phyloP scores from a whole-genome alignment of 106 monocot genomes.

The Narthecium ossifragum region DNA sequence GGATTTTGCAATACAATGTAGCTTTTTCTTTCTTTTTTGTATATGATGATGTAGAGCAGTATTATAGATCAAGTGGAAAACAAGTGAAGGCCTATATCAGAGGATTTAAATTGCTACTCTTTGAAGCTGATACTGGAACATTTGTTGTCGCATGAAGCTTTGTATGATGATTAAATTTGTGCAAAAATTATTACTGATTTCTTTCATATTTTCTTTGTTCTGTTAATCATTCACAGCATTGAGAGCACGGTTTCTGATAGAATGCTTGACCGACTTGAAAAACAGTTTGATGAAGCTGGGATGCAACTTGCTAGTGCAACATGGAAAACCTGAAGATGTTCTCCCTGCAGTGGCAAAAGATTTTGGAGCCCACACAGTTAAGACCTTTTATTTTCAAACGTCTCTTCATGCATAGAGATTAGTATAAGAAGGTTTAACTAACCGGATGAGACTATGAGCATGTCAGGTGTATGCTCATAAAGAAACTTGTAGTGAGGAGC shows the following conservation, averaged over 20 bases:
- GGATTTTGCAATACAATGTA: too few species aligned
- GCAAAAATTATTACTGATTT: too few species aligned
- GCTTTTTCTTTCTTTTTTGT: too few species aligned
- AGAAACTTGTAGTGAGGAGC: constrained; percentile 91
- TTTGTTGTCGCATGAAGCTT: too few species aligned
- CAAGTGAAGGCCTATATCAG: too few species aligned
- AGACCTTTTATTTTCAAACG: neutral
- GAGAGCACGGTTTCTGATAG: constrained; percentile 77
- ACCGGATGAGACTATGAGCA: neutral
- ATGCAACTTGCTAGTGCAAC: constrained; percentile 47
- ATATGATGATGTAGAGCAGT: too few species aligned
- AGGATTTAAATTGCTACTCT: too few species aligned
- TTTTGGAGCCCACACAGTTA: constrained; percentile 76
- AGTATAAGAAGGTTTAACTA: neutral
- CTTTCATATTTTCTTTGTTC: too few species aligned
- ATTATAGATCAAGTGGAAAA: too few species aligned
- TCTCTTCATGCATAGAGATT: neutral
- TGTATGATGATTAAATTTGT: too few species aligned
- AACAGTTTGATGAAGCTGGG: constrained; percentile 55
- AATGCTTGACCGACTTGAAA: constrained; percentile 69
- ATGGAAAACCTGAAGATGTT: constrained; percentile 85
- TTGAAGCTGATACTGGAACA: too few species aligned
- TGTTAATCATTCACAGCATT: constrained; percentile 33
- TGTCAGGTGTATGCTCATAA: constrained; percentile 78
- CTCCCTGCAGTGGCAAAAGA: constrained; percentile 66